Evolutionary conservation across 768 basidiomycete species (phyloP).

Genomic region (Xerocomellus amylosporus): DNA sequence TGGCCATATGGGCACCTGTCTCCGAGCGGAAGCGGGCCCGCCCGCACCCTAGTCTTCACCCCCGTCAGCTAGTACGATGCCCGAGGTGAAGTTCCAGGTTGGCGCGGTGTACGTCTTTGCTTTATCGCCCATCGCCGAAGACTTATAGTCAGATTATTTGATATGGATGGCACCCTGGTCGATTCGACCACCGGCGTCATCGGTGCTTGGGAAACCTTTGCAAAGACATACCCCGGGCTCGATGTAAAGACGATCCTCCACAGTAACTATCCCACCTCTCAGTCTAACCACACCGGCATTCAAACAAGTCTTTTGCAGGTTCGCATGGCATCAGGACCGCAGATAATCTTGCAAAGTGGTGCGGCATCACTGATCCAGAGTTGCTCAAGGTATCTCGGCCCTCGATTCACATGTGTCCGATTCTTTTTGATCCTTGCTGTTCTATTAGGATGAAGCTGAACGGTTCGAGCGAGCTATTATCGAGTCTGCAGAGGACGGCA

Average conservation of each 20-base stretch:
- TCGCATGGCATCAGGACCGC: slow-evolving; percentile 82
- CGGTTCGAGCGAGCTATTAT: slow-evolving; percentile 82
- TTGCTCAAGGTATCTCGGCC: slow-evolving; percentile 57
- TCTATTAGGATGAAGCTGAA: slow-evolving; percentile 57
- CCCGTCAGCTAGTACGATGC: slow-evolving; percentile 26
- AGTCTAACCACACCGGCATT: neutral
- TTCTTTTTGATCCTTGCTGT: slow-evolving; percentile 3
- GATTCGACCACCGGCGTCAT: slow-evolving; percentile 82
- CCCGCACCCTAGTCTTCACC: neutral
- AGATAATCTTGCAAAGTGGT: slow-evolving; percentile 74
- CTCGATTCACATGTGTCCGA: neutral
- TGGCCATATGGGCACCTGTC: neutral
- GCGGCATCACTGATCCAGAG: slow-evolving; percentile 63
- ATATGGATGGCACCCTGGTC: slow-evolving; percentile 82
- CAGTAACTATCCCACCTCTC: slow-evolving; percentile 41
- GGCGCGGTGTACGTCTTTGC: slow-evolving; percentile 38
- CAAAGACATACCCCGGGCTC: slow-evolving; percentile 62
- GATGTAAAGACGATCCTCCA: slow-evolving; percentile 60
- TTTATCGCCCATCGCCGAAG: neutral
- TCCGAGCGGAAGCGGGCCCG: neutral
- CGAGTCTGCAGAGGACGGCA: slow-evolving; percentile 55
- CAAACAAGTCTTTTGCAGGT: slow-evolving; percentile 36
- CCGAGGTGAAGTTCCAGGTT: slow-evolving; percentile 35
- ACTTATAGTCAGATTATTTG: slow-evolving; percentile 53
- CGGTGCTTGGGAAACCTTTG: slow-evolving; percentile 82